Percentiles rank a stretch among this genome's conserved stretches.
These are phyloP conservation scores for Psilocybe cubensis DNA, from an alignment of 768 basidiomycete species.

Conservation along the genomic window DNA sequence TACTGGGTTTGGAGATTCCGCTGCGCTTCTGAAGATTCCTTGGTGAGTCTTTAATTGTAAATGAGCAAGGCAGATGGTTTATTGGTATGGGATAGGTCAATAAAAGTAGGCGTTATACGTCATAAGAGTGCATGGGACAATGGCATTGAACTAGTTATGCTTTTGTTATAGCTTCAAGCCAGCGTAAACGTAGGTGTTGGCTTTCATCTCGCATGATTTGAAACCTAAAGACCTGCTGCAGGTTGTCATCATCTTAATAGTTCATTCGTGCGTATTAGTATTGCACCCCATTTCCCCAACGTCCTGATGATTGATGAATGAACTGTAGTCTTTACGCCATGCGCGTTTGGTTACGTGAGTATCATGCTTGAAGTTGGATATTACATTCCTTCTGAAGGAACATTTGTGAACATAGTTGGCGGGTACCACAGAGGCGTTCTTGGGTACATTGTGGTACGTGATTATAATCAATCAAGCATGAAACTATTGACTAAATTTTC, in stretches of 20 bases:
- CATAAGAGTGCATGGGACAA: not conserved
- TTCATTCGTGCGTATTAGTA: conserved; percentile 40
- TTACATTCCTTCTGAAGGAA: too few species aligned
- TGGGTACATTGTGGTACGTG: conserved; percentile 27
- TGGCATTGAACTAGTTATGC: not conserved
- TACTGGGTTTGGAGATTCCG: conserved; percentile 35
- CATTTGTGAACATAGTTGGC: too few species aligned
- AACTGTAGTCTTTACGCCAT: conserved; percentile 42
- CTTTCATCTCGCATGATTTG: not conserved
- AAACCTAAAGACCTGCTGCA: conserved; percentile 14
- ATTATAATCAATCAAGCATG: not conserved
- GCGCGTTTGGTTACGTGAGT: conserved; percentile 52
- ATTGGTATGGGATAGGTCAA: conserved; percentile 27
- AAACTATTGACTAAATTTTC: not conserved
- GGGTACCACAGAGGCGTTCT: conserved; percentile 29
- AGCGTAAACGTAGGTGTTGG: conserved; percentile 37
- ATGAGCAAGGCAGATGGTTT: too few species aligned
- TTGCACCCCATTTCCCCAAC: not conserved
- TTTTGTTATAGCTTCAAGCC: conserved; percentile 37
- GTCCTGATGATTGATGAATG: too few species aligned
- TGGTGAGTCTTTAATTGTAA: conserved; percentile 29
- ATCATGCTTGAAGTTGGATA: not conserved
- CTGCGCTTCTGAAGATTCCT: conserved; percentile 26
- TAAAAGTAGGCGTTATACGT: conserved; percentile 28
- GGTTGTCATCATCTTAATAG: conserved; percentile 46